Percentiles rank a stretch among this genome's conserved stretches.
Conservation (phyloP, 1,284 basidiomycete species). For the Salmacisia buchloeana region DNA sequence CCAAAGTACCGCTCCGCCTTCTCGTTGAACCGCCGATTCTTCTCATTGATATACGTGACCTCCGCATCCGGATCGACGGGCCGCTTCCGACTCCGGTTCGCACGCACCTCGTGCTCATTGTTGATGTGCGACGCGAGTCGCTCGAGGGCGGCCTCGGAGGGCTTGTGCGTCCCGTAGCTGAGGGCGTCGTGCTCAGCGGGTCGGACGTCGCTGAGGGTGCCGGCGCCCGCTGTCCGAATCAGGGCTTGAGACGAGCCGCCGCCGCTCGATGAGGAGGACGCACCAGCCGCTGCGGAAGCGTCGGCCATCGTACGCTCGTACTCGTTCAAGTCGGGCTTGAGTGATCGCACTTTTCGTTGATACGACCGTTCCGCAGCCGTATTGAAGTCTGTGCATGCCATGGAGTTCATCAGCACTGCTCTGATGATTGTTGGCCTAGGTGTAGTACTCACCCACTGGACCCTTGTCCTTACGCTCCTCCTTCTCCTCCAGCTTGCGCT, state of each 20-base stretch:
- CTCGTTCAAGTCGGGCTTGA: conserved; percentile 76
- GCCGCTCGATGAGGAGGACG: background rate
- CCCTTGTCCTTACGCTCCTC: conserved; percentile 70
- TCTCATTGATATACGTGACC: conserved; percentile 98
- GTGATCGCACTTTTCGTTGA: conserved; percentile 76
- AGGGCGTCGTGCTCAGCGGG: conserved; percentile 58
- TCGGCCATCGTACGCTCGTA: conserved; percentile 60
- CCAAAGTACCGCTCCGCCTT: conserved; percentile 97
- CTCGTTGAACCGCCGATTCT: conserved; percentile 96
- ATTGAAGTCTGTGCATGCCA: conserved; percentile 67
- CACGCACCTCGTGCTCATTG: conserved; percentile 65
- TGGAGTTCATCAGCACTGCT: background rate
- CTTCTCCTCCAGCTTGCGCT: conserved; percentile 73
- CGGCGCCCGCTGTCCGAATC: background rate
- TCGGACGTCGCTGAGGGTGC: conserved; percentile 5
- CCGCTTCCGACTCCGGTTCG: conserved; percentile 76
- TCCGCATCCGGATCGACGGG: conserved; percentile 86
- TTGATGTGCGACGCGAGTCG: conserved; percentile 86
- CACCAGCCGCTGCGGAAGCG: background rate
- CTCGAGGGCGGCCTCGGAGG: conserved; percentile 89
- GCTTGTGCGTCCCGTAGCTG: conserved; percentile 83
- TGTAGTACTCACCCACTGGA: conserved; percentile 62
- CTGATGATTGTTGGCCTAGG: background rate
- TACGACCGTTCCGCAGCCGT: conserved; percentile 82
- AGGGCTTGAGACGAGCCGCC: background rate